Base-by-base conservation (phyloP, 768 basidiomycete genomes). In the Agaricus subrufescens region DNA sequence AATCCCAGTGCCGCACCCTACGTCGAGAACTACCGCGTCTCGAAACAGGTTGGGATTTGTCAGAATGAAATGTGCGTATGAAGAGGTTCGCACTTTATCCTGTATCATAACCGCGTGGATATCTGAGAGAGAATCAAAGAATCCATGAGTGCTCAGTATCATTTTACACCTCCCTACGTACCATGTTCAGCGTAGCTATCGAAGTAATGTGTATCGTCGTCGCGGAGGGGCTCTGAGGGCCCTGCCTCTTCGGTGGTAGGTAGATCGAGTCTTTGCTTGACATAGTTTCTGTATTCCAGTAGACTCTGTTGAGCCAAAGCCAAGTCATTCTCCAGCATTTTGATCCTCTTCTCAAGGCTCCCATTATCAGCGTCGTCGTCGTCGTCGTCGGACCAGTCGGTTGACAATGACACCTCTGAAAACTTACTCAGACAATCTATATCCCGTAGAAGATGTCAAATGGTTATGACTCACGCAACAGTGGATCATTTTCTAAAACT, bases 31-130 rank as follows among this genome's bases (percentile, higher is more conserved):
- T 49, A 87, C 71, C 15, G 92, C 90, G 60, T 86, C 89, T 54
- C 82, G 81, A 76, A 98, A 97, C 11, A 94, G 71, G 5, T 76
- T 66, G 0, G 93, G 88, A 67, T 88, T 94, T 5, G 81, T 84
- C 27, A 95, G 75, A 68, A 98, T 95, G 71, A 91, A 98, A 19
- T 87, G 81, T 10, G 92, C 93, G 68, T 98, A 98, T 1, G 93
- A 87, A 25, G 94, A 85, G 1, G 96, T 98, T 52, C 96, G 82
- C 47, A 95, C 91, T 75, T 88, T 88, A 67, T 98, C 96, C 65
- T 92, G 89, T 56, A 98, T 89, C 96, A 98, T 98, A 58, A 93
- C 82, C 30, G 94, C 90, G 67, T 98, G 96, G 49, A 97, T 95
- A 61, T 97, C 93, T 94, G 34, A 34, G 34, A 64, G 30, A 27